Base-by-base conservation (phyloP, 768 basidiomycete species). In the Tricholoma hemisulphureum region DNA sequence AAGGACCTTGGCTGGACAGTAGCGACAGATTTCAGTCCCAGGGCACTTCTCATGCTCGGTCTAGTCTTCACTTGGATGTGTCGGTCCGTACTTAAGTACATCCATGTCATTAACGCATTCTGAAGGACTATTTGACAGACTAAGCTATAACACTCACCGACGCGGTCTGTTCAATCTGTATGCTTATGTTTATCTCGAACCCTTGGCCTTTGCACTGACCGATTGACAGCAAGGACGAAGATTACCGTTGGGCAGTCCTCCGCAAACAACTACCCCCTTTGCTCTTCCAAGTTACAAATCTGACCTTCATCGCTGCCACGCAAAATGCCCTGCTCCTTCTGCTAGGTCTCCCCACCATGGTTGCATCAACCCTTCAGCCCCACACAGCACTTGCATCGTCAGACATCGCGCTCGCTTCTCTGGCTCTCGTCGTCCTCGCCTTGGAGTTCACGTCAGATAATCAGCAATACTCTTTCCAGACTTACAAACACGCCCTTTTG, bases 231-330 rank as follows among this genome's bases (percentile, higher is more conserved):
- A 79, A 82, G 24, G 91, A 91, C 23, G 94, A 96, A 71, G 95
- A 97, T 70, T 98, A 98, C 66, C 88, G 96, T 24, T 98, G 95
- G 92, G 83, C 77, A 2, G 75, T 93, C 34, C 78, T 97, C 13
- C 84, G 95, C 39, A 69, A 74, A 37, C 78, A 85, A 49, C 66
- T 80, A 16, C 71, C 73, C 1, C 71, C 72, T 57, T 70, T 67
- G 63, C 75, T 85, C 14, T 80, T 81, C 69, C 79, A 79, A 49
- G 34, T 80, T 43, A 60, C 69, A 45, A 79, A 80, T 45, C 63
- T 92, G 13, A 78, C 79, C 11, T 94, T 93, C 75, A 87, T 95
- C 55, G 85, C 93, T 6, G 75, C 80, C 61, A 86, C 77, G 14
- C 95, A 98, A 69, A 95, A 95, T 62, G 66, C 91, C 14, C 80